These are phyloP conservation scores for Colletotrichum filicis DNA, from an alignment of 2,329 filamentous ascomycete genomes.

Conservation along the genomic window DNA sequence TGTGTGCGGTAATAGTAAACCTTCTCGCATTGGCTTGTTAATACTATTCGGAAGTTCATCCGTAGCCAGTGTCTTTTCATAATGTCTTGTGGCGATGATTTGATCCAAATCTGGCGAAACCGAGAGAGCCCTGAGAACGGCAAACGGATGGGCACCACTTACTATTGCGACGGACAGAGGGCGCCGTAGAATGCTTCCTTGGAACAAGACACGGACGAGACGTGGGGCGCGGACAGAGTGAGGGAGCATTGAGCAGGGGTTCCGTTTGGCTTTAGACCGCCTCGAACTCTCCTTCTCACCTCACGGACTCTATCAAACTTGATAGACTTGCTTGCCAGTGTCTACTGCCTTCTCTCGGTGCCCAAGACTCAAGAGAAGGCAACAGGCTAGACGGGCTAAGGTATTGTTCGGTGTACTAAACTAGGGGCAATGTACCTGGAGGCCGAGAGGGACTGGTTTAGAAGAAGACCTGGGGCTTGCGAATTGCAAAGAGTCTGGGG, in stretches of 20 bases:
- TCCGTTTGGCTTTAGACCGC: slow-evolving; percentile 32
- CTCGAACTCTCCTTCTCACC: slow-evolving; percentile 30
- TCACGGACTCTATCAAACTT: slow-evolving; percentile 29
- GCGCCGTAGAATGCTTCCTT: slow-evolving; percentile 21
- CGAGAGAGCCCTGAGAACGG: neutral
- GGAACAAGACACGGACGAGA: slow-evolving; percentile 18
- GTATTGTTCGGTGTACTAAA: slow-evolving; percentile 18
- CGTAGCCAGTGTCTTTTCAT: neutral
- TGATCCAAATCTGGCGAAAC: slow-evolving; percentile 10
- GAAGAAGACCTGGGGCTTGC: neutral
- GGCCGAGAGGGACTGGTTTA: neutral
- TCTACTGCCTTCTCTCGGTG: neutral
- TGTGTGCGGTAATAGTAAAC: too few relatives aligned
- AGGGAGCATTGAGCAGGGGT: slow-evolving; percentile 24
- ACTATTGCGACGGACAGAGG: slow-evolving; percentile 1
- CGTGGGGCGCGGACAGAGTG: slow-evolving; percentile 9
- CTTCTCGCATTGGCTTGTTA: neutral
- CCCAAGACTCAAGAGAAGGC: neutral
- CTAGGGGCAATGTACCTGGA: slow-evolving; percentile 11
- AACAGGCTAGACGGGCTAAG: slow-evolving; percentile 1
- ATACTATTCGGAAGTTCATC: neutral
- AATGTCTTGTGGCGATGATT: slow-evolving; percentile 15
- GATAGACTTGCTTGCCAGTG: slow-evolving; percentile 7
- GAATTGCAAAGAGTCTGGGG: neutral
- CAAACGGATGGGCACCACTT: neutral